Base-by-base conservation (phyloP, 768 basidiomycete species). In the Tulasnella sp. region DNA sequence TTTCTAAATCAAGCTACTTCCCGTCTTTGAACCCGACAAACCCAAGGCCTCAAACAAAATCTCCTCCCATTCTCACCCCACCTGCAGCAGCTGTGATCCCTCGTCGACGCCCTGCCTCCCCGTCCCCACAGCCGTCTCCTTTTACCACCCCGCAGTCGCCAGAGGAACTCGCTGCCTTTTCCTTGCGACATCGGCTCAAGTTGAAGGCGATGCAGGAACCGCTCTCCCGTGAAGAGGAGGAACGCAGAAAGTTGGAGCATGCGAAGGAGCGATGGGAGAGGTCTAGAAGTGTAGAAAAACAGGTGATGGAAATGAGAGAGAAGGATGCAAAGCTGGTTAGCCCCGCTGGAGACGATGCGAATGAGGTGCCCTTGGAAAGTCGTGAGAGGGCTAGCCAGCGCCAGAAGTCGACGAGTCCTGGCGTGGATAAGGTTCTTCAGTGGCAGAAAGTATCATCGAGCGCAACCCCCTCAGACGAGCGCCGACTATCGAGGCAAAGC, bases 131-230 rank as follows among this genome's bases (percentile, higher is more conserved):
- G 11, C 4, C 54, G 12, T 22, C 41, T 12, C 53, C 53, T 10
- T 41, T 55, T 24, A 74, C 80, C 2, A 72, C 75, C 24, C 63
- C 68, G 2, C 70, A 73, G 42, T 82, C 85, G 15, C 79, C 83
- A 25, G 79, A 81, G 60, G 90, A 91, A 1, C 89, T 87, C 68
- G 92, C 93, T 70, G 90, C 94, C 68, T 75, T 94, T 30, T 83
- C 81, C 49, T 87, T 90, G 64, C 76, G 91, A 17, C 92, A 94
- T 65, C 80, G 87, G 50, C 83, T 87, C 72, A 87, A 89, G 72
- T 78, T 96, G 74, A 78, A 78, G 31, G 81, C 82, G 66, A 68
- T 96, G 63, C 92, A 96, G 72, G 81, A 77, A 41, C 92, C 92
- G 3, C 72, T 96, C 30, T 92, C 86, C n/a, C 78, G 80, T 64